Base-by-base conservation (phyloP, 2,329 filamentous ascomycete species). In the Trichoderma atroviride region DNA sequence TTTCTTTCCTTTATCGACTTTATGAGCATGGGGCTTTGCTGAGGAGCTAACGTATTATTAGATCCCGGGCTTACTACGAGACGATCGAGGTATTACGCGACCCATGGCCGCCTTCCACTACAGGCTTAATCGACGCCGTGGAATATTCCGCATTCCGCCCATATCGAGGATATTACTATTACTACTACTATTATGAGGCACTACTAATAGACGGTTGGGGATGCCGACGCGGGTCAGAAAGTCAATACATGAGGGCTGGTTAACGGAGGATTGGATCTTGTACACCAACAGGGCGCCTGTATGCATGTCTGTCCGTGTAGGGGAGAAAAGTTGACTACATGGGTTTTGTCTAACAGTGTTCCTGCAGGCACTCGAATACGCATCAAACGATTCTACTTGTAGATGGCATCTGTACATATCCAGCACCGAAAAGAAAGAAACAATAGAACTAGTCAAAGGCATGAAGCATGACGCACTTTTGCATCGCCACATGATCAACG, bases 401-500 rank as follows among this genome's bases (percentile, higher is more conserved):
- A 4, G 10, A 61, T 40, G 16, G 16, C 19, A 43, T 43, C 33
- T 43, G 16, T 14, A 6, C 7, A 43, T 43, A n/a, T 3, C 19
- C 40, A n/a, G 19, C 19, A n/a, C 16, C 40, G 3, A n/a, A 3
- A 5, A 22, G 47, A 33, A 3, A 6, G 22, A n/a, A n/a, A 35
- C 14, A 52, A 47, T n/a, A 27, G 19, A 2, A 19, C 40, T 6
- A 33, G n/a, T 19, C n/a, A 1, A 16, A 4, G 27, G 27, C 24
- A 55, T 27, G 27, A 29, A 27, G 27, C 22, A 29, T 27, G 22
- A 55, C 24, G 52, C 62, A 57, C 35, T 29, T 57, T 22, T 22
- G 24, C 53, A 47, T 66, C 47, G 62, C 62, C 62, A 66, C 62
- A 57, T 50, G 62, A 66, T 66, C 52, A 66, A 37, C 62, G 53